Conservation (phyloP, 2,329 filamentous ascomycete species). For the Orbilia brochopaga region DNA sequence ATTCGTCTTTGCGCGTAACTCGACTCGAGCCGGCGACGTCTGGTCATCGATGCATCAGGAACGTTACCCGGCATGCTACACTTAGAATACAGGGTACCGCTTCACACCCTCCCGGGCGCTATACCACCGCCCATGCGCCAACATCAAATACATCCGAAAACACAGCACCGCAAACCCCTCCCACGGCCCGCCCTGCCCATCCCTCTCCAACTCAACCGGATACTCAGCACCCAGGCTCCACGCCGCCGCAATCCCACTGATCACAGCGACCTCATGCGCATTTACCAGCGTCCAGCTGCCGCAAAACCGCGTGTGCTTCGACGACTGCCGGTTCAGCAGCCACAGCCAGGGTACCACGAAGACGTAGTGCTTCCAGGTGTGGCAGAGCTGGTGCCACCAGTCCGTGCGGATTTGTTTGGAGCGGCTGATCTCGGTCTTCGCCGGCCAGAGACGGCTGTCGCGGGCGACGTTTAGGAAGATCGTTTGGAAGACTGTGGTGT, state of each 20-base stretch:
- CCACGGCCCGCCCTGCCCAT: constrained; percentile 36
- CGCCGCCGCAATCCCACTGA: constrained; percentile 73
- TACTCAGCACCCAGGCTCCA: constrained; percentile 72
- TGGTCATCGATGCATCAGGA: too few relatives aligned
- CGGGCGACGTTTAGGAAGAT: constrained; percentile 69
- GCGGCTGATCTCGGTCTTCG: constrained; percentile 65
- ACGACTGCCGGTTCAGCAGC: constrained; percentile 68
- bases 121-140: constrained; percentile 70
- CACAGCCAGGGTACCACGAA: constrained; percentile 74
- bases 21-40: too few relatives aligned
- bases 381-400: constrained; percentile 73
- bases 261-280: constrained; percentile 73
- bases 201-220: constrained; percentile 65
- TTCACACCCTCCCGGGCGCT: constrained; percentile 52
- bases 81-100: constrained; percentile 17
- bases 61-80: too few relatives aligned
- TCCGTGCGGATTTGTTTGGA: constrained; percentile 68
- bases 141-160: constrained; percentile 68
- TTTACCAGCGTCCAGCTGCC: constrained; percentile 74
- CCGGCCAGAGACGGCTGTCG: constrained; percentile 66
- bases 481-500: constrained; percentile 57
- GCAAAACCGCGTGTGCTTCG: constrained; percentile 68
- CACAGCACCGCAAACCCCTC: constrained; percentile 68
- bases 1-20: too few relatives aligned
- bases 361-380: constrained; percentile 69